Conservation (phyloP, 2,329 filamentous ascomycete genomes). For the Xylariaceae sp. region DNA sequence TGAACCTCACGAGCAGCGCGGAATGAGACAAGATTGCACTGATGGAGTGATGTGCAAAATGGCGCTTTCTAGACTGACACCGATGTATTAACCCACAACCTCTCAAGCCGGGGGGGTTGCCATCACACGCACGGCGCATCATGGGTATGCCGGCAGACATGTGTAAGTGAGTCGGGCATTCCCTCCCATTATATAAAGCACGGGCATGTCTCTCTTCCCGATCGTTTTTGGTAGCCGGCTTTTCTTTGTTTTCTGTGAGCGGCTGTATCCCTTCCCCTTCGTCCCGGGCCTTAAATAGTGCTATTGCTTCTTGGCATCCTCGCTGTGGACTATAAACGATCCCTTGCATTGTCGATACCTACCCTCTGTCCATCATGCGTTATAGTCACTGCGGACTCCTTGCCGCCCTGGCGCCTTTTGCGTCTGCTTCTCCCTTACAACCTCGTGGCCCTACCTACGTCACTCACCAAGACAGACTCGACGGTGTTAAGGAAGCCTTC, state of each 20-base stretch:
- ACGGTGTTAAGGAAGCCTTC: slow-evolving; percentile 64
- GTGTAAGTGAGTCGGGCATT: not conserved
- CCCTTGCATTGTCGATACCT: slow-evolving; percentile 10
- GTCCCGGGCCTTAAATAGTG: slow-evolving; percentile 4
- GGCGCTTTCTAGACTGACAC: slow-evolving; percentile 7
- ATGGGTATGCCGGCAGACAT: slow-evolving; percentile 12
- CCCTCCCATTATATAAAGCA: slow-evolving; percentile 15
- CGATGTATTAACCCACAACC: slow-evolving; percentile 4
- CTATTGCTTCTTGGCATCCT: slow-evolving; percentile 16
- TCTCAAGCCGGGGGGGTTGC: not conserved
- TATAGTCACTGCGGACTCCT: slow-evolving; percentile 22
- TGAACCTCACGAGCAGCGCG: slow-evolving; percentile 1
- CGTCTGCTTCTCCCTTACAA: slow-evolving; percentile 18
- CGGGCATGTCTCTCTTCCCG: slow-evolving; percentile 11
- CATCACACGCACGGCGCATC: slow-evolving; percentile 15
- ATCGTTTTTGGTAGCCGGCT: slow-evolving; percentile 6
- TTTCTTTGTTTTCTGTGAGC: slow-evolving; percentile 9
- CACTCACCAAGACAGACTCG: slow-evolving; percentile 42
- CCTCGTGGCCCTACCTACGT: slow-evolving; percentile 21
- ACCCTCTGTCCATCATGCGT: slow-evolving; percentile 20
- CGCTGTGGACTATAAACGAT: slow-evolving; percentile 8
- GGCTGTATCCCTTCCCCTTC: slow-evolving; percentile 11
- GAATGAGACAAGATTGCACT: slow-evolving; percentile 6
- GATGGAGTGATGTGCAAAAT: slow-evolving; percentile 11
- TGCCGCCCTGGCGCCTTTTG: slow-evolving; percentile 21